These are phyloP conservation scores for Przewalskia tangutica DNA, from an alignment of 257 asterid species.

Conservation along the genomic window DNA sequence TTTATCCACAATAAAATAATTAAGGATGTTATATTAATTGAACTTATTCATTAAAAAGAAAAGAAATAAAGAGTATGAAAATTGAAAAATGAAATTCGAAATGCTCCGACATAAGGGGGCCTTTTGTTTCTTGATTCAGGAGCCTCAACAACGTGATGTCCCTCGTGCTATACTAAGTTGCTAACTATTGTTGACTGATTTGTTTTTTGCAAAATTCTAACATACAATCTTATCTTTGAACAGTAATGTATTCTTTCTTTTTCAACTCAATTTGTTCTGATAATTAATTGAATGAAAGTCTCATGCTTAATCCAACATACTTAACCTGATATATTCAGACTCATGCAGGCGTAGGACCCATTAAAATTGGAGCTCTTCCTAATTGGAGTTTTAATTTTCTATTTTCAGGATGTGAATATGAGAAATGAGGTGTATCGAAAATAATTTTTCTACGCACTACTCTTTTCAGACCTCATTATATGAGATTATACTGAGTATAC, in stretches of 20 bases:
- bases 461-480: no score
- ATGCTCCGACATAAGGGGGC: neutral
- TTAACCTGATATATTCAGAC: neutral
- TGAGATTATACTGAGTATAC: no score
- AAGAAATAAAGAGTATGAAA: neutral
- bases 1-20: neutral
- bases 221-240: neutral
- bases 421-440: no score
- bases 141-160: neutral
- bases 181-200: neutral
- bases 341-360: neutral
- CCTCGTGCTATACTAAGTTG: neutral
- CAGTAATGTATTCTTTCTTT: neutral
- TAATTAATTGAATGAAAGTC: neutral
- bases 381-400: neutral
- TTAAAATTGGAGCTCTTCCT: neutral
- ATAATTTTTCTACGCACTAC: no score
- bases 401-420: neutral
- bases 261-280: neutral
- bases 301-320: neutral
- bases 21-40: neutral
- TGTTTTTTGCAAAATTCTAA: neutral
- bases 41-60: neutral
- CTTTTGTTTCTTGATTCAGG: conserved; percentile 4
- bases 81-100: neutral